Percentiles rank a stretch among this genome's conserved stretches.
Conservation (phyloP, 2,329 filamentous ascomycete species). For the Penicillium sp. region DNA sequence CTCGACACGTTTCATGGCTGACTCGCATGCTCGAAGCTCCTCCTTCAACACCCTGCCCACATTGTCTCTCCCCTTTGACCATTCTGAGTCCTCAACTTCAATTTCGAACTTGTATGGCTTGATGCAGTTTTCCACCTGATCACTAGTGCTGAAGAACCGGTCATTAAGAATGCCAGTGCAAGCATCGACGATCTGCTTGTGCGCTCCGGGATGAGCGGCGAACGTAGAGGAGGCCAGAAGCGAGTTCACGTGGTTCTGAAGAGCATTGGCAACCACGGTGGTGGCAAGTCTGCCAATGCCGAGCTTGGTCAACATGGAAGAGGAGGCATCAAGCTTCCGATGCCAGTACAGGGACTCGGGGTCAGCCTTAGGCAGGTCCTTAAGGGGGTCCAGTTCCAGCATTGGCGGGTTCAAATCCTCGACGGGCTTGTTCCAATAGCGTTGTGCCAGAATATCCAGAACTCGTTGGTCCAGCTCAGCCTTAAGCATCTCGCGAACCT, state of each 20-base stretch:
- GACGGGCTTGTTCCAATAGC: constrained; percentile 97
- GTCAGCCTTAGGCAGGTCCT: constrained; percentile 79
- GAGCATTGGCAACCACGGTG: constrained; percentile 81
- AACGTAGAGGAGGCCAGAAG: constrained; percentile 82
- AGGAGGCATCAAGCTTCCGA: constrained; percentile 88
- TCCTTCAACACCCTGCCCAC: constrained; percentile 77
- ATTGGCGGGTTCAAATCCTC: constrained; percentile 70
- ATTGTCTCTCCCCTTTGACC: constrained; percentile 80
- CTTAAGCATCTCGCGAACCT: constrained; percentile 88
- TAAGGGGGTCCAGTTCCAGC: constrained; percentile 69
- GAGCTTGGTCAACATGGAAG: constrained; percentile 85
- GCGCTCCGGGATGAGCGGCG: constrained; percentile 83
- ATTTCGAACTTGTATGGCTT: constrained; percentile 99
- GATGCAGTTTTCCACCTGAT: constrained; percentile 98
- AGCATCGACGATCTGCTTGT: constrained; percentile 88
- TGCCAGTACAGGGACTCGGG: constrained; percentile 87
- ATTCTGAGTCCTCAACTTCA: constrained; percentile 87
- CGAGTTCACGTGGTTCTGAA: constrained; percentile 78
- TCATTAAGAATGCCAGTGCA: constrained; percentile 88
- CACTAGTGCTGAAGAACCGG: constrained; percentile 92
- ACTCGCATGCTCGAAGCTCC: constrained; percentile 80
- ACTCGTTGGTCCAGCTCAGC: constrained; percentile 92
- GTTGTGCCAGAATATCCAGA: constrained; percentile 83
- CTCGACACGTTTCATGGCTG: constrained; percentile 73
- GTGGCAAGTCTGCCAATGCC: constrained; percentile 91